Evolutionary conservation across 2,329 filamentous ascomycete genomes (phyloP), one percentile per base, ranked within the genome.

Genomic region (Leptographium flavum): DNA sequence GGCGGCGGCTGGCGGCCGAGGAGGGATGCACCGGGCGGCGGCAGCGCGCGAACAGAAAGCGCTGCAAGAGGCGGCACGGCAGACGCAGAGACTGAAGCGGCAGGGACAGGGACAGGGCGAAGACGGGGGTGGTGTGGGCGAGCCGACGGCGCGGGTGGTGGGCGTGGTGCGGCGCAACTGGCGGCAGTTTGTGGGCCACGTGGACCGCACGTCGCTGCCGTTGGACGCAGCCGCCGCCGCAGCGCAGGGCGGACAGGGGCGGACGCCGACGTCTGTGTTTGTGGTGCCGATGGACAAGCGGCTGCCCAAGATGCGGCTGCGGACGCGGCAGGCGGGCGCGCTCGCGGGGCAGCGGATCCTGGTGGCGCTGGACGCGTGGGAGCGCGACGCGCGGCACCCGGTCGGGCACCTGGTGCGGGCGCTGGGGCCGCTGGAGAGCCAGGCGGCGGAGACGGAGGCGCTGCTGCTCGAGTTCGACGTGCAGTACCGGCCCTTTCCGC

Each of bases 281-380:
- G 72, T 98, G 17, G 79, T 96, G 41, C 88, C 92, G 4, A 96
- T 98, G 90, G 90, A 98, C 63, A 96, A 94, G 69, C 83, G 87
- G 56, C 84, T 98, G 21, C 92, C 92, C 3, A 98, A 96, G 67
- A 95, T 98, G 55, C 79, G 87, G 39, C 79, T 98, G 45, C 81
- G 88, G 42, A 96, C 92, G 11, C 76, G 92, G 43, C 92, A 96
- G 63, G 88, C 87, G 22, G 79, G 79, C 15, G 87, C 94, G 56
- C 73, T 98, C 4, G 64, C 95, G 25, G 92, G 92, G 5, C 92
- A 96, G 68, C 81, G 93, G 47, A 80, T 98, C 42, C 64, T 98
- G 11, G 86, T 95, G 36, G 88, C 87, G 0, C 93, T 98, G 52
- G 92, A 98, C 63, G 80, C 84, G 1, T 98, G 92, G 92, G 87